These are phyloP conservation scores for Microcyclospora pomicola DNA, from an alignment of 2,329 filamentous ascomycete genomes.

Conservation along the genomic window DNA sequence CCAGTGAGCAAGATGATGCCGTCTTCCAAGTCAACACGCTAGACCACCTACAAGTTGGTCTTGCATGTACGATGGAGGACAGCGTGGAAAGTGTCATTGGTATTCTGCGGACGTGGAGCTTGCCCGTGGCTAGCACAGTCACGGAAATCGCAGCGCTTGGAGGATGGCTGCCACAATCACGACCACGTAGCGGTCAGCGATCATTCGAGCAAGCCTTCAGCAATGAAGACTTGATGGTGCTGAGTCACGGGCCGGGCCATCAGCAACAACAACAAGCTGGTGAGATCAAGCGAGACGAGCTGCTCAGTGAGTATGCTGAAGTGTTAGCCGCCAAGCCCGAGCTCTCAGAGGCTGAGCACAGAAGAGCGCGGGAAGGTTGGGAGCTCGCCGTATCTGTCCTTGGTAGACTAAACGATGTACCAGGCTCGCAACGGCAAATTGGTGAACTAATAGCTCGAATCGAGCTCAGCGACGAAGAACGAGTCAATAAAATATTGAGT, in stretches of 20 bases:
- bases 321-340: slow-evolving; percentile 35
- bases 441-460: slow-evolving; percentile 59
- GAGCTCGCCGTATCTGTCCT: slow-evolving; percentile 75
- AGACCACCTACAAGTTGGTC: slow-evolving; percentile 62
- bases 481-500: slow-evolving; percentile 69
- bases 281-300: slow-evolving; percentile 71
- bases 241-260: slow-evolving; percentile 47
- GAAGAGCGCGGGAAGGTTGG: slow-evolving; percentile 51
- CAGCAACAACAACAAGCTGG: slow-evolving; percentile 41
- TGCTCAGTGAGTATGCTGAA: slow-evolving; percentile 63
- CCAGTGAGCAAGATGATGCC: slow-evolving; percentile 53
- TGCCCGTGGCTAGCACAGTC: slow-evolving; percentile 62
- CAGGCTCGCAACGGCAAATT: slow-evolving; percentile 59
- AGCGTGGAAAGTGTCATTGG: slow-evolving; percentile 64
- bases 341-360: slow-evolving; percentile 16
- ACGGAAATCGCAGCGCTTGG: slow-evolving; percentile 74
- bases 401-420: slow-evolving; percentile 61
- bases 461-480: slow-evolving; percentile 53
- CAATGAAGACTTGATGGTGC: slow-evolving; percentile 69
- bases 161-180: slow-evolving; percentile 58
- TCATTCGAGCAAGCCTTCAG: slow-evolving; percentile 54
- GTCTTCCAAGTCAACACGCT: slow-evolving; percentile 61
- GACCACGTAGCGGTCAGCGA: slow-evolving; percentile 33
- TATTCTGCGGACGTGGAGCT: slow-evolving; percentile 65
- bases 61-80: slow-evolving; percentile 72